Percentiles rank a stretch among this genome's conserved stretches.
Evolutionary conservation across 768 basidiomycete genomes (phyloP).

Genomic region (Lactifluus piperatus): DNA sequence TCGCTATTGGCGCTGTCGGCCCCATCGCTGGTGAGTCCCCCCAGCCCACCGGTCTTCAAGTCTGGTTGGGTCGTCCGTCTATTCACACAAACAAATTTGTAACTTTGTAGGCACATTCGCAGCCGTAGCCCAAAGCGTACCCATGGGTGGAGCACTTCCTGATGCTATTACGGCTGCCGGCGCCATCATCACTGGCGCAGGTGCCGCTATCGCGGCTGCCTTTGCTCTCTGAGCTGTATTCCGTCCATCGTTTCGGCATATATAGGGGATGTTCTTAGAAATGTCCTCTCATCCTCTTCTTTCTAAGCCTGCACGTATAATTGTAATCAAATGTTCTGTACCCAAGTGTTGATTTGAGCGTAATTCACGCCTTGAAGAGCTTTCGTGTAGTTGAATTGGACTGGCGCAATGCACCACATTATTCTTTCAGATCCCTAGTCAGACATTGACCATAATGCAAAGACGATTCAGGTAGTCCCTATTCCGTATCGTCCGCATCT

Average conservation of each 20-base stretch:
- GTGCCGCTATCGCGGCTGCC: background rate
- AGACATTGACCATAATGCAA: too few relatives aligned
- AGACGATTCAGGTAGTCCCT: too few relatives aligned
- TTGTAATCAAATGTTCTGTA: background rate
- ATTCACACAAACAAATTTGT: background rate
- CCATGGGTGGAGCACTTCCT: constrained; percentile 7
- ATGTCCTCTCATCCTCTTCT: background rate
- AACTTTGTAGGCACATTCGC: background rate
- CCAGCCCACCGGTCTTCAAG: too few relatives aligned
- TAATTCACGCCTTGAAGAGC: too few relatives aligned
- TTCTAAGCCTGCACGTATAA: background rate
- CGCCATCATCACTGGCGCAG: background rate
- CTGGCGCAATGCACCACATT: too few relatives aligned
- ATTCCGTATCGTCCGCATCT: too few relatives aligned
- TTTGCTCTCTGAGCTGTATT: background rate
- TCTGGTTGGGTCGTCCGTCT: background rate
- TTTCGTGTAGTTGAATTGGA: too few relatives aligned
- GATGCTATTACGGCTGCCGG: background rate
- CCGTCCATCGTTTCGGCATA: too few relatives aligned
- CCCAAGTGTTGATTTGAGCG: background rate
- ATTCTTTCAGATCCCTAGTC: too few relatives aligned
- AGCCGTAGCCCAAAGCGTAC: too few relatives aligned
- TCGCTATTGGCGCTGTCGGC: background rate
- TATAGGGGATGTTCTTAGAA: too few relatives aligned
- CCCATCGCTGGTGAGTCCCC: constrained; percentile 5